Evolutionary conservation across 495 filamentous ascomycete genomes (phyloP).

Genomic region (Aspergillus saccharolyticus): DNA sequence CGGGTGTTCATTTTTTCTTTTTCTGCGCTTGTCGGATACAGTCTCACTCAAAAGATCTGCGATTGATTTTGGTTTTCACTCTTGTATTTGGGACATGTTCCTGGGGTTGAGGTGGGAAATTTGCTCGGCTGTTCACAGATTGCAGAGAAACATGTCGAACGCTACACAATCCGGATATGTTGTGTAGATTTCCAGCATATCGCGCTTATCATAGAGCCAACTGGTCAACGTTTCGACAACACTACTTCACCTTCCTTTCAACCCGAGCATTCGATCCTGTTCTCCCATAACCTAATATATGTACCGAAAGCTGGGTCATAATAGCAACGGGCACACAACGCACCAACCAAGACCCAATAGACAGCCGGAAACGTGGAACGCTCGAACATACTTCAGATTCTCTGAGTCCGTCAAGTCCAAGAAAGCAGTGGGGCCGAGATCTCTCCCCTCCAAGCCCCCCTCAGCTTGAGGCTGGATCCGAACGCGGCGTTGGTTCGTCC

Average conservation of each 20-base stretch:
- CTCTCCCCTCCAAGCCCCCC: conserved; percentile 43
- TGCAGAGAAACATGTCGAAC: no score
- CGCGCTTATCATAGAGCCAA: no score
- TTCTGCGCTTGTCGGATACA: conserved; percentile 3
- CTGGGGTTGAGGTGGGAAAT: no score
- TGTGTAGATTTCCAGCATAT: no score
- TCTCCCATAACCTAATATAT: not conserved
- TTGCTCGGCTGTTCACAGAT: no score
- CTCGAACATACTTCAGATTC: conserved; percentile 45
- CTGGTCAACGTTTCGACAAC: no score
- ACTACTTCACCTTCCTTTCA: no score
- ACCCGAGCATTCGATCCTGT: no score
- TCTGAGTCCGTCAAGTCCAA: conserved; percentile 57
- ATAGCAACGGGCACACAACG: not conserved
- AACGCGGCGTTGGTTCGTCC: conserved; percentile 55
- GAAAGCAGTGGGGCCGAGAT: conserved; percentile 53
- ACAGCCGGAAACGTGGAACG: not conserved
- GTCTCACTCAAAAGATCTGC: not conserved
- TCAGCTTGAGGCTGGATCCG: conserved; percentile 44
- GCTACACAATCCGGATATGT: no score
- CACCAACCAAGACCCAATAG: not conserved
- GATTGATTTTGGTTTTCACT: not conserved
- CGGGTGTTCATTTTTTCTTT: conserved; percentile 11
- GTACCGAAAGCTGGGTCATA: conserved; percentile 3
- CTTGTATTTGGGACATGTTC: no score